These are phyloP conservation scores for Fusarium paranaense DNA, from an alignment of 2,329 filamentous ascomycete species.

Conservation along the genomic window DNA sequence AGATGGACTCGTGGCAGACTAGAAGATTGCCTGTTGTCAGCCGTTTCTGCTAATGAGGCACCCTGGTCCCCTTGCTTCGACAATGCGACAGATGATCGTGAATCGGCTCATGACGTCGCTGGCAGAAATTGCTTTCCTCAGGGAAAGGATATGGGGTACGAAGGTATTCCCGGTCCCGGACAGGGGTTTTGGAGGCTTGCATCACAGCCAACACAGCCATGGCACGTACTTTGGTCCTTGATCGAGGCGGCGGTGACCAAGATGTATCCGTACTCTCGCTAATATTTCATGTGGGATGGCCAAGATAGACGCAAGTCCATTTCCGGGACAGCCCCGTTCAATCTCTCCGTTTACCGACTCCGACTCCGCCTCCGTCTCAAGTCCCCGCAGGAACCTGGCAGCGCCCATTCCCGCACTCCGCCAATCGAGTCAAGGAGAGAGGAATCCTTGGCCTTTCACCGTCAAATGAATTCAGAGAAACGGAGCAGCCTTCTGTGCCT, in stretches of 20 bases:
- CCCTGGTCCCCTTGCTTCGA: not conserved
- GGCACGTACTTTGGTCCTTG: not conserved
- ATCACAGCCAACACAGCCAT: slow-evolving; percentile 13
- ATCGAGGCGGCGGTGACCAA: slow-evolving; percentile 2
- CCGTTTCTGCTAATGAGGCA: not conserved
- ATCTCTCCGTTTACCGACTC: slow-evolving; percentile 26
- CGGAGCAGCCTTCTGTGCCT: not conserved
- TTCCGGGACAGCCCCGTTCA: slow-evolving; percentile 13
- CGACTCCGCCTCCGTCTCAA: slow-evolving; percentile 8
- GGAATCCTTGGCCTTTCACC: not conserved
- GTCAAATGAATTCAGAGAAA: not conserved
- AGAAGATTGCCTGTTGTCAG: slow-evolving; percentile 2
- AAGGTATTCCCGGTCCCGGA: slow-evolving; percentile 5
- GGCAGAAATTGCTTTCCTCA: not conserved
- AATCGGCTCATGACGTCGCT: slow-evolving; percentile 32
- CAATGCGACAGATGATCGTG: not conserved
- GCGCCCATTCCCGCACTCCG: slow-evolving; percentile 8
- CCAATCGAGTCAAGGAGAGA: not conserved
- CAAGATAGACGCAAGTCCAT: slow-evolving; percentile 7
- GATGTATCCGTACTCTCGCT: not conserved
- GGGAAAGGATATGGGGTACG: not conserved
- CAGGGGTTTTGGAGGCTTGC: slow-evolving; percentile 11
- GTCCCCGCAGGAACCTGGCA: slow-evolving; percentile 20
- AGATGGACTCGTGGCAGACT: slow-evolving; percentile 2
- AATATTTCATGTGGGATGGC: not conserved